Evolutionary conservation across 495 filamentous ascomycete genomes (phyloP).

Genomic region (Penicillium flavigenum): DNA sequence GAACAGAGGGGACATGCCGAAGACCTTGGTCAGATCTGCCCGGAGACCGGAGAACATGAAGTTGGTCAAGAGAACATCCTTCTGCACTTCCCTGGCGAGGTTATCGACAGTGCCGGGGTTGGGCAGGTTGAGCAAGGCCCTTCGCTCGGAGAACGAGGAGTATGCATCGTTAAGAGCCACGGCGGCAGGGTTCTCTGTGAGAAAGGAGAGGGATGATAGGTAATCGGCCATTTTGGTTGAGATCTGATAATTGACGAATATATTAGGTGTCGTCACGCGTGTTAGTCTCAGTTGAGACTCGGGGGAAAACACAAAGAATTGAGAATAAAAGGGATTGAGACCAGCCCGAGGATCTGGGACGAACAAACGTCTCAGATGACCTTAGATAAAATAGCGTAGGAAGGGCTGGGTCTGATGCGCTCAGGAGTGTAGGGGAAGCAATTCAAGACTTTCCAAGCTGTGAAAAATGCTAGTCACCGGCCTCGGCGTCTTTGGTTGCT

Average conservation of each 20-base stretch:
- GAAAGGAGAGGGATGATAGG: conserved; percentile 60
- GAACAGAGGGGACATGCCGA: conserved; percentile 90
- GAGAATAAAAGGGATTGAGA: conserved; percentile 33
- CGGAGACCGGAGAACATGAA: conserved; percentile 93
- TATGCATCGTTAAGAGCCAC: conserved; percentile 74
- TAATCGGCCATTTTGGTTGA: conserved; percentile 43
- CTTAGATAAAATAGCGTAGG: conserved; percentile 10
- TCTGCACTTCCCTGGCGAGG: conserved; percentile 87
- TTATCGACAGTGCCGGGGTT: conserved; percentile 93
- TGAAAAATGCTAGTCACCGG: conserved; percentile 40
- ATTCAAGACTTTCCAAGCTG: conserved; percentile 28
- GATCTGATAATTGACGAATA: conserved; percentile 19
- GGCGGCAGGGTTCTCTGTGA: conserved; percentile 70
- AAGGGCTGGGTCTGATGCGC: conserved; percentile 28
- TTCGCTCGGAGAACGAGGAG: conserved; percentile 76
- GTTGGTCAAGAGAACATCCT: conserved; percentile 91
- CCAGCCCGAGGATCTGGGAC: conserved; percentile 35
- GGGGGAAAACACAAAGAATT: conserved; percentile 18
- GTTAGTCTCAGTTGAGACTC: conserved; percentile 19
- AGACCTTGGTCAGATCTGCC: conserved; percentile 92
- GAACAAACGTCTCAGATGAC: conserved; percentile 27
- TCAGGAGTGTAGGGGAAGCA: conserved; percentile 26
- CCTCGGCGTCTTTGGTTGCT: conserved; percentile 36
- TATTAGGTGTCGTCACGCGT: conserved; percentile 31
- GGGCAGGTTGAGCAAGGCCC: conserved; percentile 79